phyloP scores from a whole-genome alignment of 2,329 filamentous ascomycete species.

The Tolypocladium album region DNA sequence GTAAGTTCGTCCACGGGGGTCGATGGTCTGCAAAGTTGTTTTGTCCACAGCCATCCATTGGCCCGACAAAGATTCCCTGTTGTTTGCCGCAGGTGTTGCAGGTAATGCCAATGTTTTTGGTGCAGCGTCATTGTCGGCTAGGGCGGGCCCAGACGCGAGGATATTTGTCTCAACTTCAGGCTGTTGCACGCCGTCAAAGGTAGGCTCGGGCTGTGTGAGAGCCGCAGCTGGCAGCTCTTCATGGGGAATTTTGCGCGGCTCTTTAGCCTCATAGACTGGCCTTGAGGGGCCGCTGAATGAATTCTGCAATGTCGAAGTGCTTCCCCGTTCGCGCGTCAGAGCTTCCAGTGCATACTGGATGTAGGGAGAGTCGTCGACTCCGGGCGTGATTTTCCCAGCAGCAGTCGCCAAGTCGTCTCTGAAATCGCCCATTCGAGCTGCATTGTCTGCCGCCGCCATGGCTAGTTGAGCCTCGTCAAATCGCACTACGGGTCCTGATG shows the following conservation, averaged over 20 bases:
- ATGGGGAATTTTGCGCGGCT: slow-evolving; percentile 8
- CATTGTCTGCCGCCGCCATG: slow-evolving; percentile 24
- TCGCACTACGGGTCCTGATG: slow-evolving; percentile 14
- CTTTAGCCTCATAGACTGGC: slow-evolving; percentile 18
- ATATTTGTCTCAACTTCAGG: neutral
- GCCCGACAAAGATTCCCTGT: slow-evolving; percentile 2
- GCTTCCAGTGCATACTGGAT: slow-evolving; percentile 86
- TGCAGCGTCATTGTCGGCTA: neutral
- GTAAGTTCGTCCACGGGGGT: slow-evolving; percentile 25
- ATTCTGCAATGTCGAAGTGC: slow-evolving; percentile 41
- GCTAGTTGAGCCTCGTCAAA: slow-evolving; percentile 29
- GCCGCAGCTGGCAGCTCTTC: slow-evolving; percentile 2
- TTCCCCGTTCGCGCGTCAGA: slow-evolving; percentile 63
- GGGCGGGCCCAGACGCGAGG: neutral
- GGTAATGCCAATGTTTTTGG: neutral
- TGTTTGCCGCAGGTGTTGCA: slow-evolving; percentile 1
- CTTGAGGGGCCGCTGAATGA: slow-evolving; percentile 27
- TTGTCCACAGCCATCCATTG: slow-evolving; percentile 24
- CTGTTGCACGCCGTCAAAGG: neutral
- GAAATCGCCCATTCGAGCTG: slow-evolving; percentile 26
- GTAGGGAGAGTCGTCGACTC: slow-evolving; percentile 75
- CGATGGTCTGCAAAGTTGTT: slow-evolving; percentile 21
- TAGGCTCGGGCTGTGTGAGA: neutral
- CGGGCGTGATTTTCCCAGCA: slow-evolving; percentile 54
- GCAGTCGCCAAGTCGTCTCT: slow-evolving; percentile 41